Evolutionary conservation across 139 green algal species (phyloP).

Genomic region (Pleodorina starrii): DNA sequence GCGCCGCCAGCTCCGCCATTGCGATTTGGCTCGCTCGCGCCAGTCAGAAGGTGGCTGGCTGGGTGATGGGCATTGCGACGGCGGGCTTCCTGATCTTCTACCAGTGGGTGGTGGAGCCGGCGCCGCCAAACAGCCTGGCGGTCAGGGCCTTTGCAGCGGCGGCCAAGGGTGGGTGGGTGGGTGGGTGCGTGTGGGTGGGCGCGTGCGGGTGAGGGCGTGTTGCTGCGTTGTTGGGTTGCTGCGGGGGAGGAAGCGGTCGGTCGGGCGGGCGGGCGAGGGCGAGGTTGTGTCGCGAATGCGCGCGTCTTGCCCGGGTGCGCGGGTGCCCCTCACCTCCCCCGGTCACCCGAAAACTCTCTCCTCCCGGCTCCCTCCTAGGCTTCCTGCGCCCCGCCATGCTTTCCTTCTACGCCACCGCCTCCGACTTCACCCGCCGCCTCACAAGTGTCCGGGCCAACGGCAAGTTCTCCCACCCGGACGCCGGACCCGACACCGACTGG

Average conservation of each 20-base stretch:
- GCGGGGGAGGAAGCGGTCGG: too few species aligned
- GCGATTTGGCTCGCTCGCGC: slow-evolving; percentile 52
- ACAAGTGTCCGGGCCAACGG: slow-evolving; percentile 85
- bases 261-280: background rate
- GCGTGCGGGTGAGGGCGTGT: background rate
- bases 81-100: slow-evolving; percentile 84
- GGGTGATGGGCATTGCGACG: slow-evolving; percentile 73
- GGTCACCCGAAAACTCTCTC: too few species aligned
- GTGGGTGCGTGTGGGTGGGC: background rate
- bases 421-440: slow-evolving; percentile 93
- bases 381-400: slow-evolving; percentile 80
- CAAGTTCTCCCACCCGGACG: slow-evolving; percentile 83
- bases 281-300: too few species aligned
- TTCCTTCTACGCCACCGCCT: slow-evolving; percentile 84
- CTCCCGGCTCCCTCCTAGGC: too few species aligned
- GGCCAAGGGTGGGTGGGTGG: slow-evolving; percentile 48
- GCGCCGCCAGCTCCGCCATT: background rate
- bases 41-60: slow-evolving; percentile 75
- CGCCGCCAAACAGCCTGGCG: slow-evolving; percentile 69
- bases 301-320: too few species aligned
- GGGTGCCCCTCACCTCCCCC: too few species aligned
- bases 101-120: slow-evolving; percentile 87
- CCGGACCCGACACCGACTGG: slow-evolving; percentile 59
- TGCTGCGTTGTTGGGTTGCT: too few species aligned
- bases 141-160: slow-evolving; percentile 72